Percentiles rank a stretch among this genome's conserved stretches.
Evolutionary conservation across 805 yeast species (phyloP).

Genomic region (Metschnikowia lachancei): DNA sequence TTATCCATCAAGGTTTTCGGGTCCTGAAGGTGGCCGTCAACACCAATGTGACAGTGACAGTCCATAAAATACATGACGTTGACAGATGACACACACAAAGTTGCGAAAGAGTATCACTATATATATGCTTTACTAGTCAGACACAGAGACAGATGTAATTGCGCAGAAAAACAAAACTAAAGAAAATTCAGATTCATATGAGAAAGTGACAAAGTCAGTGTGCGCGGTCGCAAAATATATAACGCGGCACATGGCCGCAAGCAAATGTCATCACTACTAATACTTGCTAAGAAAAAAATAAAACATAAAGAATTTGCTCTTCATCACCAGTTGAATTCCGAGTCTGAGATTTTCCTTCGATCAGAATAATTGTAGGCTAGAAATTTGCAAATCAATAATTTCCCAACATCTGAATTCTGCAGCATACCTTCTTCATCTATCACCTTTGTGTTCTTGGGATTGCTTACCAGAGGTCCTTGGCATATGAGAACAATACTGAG

Average conservation of each 20-base stretch:
- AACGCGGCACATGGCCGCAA: background rate
- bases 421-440: too few relatives aligned
- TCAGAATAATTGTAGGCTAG: too few relatives aligned
- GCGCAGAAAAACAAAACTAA: background rate
- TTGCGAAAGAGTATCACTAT: background rate
- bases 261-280: background rate
- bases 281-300: background rate
- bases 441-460: too few relatives aligned
- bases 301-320: too few relatives aligned
- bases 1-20: constrained; percentile 8
- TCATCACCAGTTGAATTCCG: too few relatives aligned
- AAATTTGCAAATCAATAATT: too few relatives aligned
- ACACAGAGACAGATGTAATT: background rate
- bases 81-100: background rate
- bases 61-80: constrained; percentile 14
- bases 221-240: background rate
- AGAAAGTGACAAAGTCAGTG: background rate
- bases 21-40: constrained; percentile 11
- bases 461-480: too few relatives aligned
- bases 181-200: too few relatives aligned
- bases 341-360: too few relatives aligned
- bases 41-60: constrained; percentile 37
- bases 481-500: too few relatives aligned
- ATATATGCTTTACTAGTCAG: background rate
- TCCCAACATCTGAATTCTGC: too few relatives aligned